Conservation (phyloP, 257 asterid species). For the Scutellaria galericulata region DNA sequence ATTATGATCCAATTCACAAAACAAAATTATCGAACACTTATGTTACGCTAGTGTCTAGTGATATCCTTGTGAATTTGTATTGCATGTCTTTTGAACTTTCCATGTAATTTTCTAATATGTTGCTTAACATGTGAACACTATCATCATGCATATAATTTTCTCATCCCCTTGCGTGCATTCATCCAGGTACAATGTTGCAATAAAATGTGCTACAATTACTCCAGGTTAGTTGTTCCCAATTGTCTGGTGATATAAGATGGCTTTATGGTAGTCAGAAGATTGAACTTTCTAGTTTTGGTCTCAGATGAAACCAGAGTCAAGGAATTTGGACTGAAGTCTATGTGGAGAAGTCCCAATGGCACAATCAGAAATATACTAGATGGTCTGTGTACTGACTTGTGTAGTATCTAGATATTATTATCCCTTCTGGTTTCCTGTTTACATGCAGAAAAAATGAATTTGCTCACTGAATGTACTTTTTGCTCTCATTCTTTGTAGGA, state of each 20-base stretch:
- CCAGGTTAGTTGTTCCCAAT: conserved; percentile 64
- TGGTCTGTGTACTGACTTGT: conserved; percentile 48
- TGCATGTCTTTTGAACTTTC: background rate
- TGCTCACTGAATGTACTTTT: conserved; percentile 29
- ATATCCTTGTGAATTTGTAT: background rate
- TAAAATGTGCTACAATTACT: conserved; percentile 95
- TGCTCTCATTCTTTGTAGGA: conserved; percentile 48
- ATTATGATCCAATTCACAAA: conserved; percentile 9
- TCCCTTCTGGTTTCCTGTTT: conserved; percentile 8
- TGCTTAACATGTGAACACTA: conserved; percentile 9
- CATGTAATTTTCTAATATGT: background rate
- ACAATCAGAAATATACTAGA: conserved; percentile 86
- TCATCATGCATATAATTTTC: background rate
- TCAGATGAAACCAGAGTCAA: conserved; percentile 88
- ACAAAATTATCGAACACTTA: background rate
- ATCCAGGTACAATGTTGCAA: conserved; percentile 86
- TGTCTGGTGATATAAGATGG: conserved; percentile 16
- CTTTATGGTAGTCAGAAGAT: conserved; percentile 8
- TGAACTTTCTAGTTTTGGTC: conserved; percentile 19
- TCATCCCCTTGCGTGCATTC: conserved; percentile 17
- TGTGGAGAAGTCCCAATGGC: conserved; percentile 98
- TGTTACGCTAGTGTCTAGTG: conserved; percentile 16
- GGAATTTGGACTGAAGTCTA: conserved; percentile 81
- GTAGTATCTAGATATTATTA: conserved; percentile 9
- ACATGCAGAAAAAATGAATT: background rate